Percentiles rank a stretch among this genome's conserved stretches.
These are phyloP conservation scores for Colletotrichum plurivorum DNA, from an alignment of 2,329 filamentous ascomycete species.

Conservation along the genomic window DNA sequence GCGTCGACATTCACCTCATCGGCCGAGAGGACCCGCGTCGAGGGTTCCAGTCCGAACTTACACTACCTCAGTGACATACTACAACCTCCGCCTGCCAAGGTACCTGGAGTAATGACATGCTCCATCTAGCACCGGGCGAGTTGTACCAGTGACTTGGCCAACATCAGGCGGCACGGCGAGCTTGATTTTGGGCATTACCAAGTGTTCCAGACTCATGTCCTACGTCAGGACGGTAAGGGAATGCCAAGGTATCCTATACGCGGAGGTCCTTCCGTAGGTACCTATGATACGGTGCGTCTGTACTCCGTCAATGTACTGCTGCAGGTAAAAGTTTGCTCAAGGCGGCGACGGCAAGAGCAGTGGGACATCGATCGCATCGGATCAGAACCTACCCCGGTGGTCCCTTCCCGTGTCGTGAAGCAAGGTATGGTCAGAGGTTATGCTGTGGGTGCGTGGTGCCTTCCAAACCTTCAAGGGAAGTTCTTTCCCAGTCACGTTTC, in stretches of 20 bases:
- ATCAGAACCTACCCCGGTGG: background rate
- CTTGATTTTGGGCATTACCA: conserved; percentile 21
- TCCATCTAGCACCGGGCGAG: too few relatives aligned
- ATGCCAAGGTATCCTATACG: conserved; percentile 12
- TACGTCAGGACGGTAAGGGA: conserved; percentile 14
- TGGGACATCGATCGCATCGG: conserved; percentile 24
- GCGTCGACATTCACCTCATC: conserved; percentile 10
- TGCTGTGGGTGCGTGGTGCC: background rate
- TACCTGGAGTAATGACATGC: background rate
- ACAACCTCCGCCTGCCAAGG: background rate
- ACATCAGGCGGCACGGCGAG: background rate
- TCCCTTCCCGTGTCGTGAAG: background rate
- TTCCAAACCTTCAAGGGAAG: background rate
- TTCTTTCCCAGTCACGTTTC: background rate
- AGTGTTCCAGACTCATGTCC: conserved; percentile 12
- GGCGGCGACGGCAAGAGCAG: background rate
- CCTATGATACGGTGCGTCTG: too few relatives aligned
- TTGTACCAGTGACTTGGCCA: conserved; percentile 27
- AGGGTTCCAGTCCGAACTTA: background rate
- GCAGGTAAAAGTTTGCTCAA: conserved; percentile 21
- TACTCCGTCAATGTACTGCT: background rate
- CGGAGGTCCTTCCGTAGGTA: too few relatives aligned
- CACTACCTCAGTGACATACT: too few relatives aligned
- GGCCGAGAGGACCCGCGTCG: conserved; percentile 1
- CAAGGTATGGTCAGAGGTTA: too few relatives aligned